Evolutionary conservation across 2,329 filamentous ascomycete species (phyloP).

Genomic region (Xylariaceae sp.): DNA sequence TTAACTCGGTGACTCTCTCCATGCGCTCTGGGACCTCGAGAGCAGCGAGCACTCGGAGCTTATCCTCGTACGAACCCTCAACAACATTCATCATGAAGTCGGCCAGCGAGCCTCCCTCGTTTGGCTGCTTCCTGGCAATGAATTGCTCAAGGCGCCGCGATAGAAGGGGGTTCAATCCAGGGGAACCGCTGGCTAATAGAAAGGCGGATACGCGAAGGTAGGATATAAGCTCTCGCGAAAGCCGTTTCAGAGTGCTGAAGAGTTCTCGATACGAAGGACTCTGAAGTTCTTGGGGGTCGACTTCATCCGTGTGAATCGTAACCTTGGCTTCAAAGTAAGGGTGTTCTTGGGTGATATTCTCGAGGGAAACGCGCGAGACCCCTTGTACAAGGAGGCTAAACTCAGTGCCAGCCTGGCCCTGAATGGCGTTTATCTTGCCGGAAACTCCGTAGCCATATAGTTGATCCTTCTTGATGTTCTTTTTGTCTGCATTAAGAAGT

Average conservation of each 20-base stretch:
- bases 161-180: conserved; percentile 77
- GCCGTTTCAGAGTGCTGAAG: conserved; percentile 79
- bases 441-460: conserved; percentile 83
- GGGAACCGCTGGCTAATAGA: conserved; percentile 67
- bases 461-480: conserved; percentile 67
- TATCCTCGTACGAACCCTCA: conserved; percentile 87
- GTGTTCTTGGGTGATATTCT: conserved; percentile 73
- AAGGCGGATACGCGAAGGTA: conserved; percentile 83
- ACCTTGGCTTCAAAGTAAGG: conserved; percentile 88
- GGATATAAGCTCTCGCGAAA: conserved; percentile 84
- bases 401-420: conserved; percentile 74
- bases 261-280: conserved; percentile 53
- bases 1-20: conserved; percentile 78
- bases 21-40: conserved; percentile 78
- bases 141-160: conserved; percentile 84
- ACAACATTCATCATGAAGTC: conserved; percentile 97
- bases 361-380: conserved; percentile 73
- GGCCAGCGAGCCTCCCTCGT: conserved; percentile 82
- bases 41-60: conserved; percentile 82
- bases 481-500: conserved; percentile 56
- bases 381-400: conserved; percentile 88
- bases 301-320: conserved; percentile 39
- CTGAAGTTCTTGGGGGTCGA: conserved; percentile 28
- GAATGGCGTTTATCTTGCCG: conserved; percentile 76
- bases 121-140: conserved; percentile 78